Evolutionary conservation across 768 basidiomycete species (phyloP).

Genomic region (Stropharia rugosoannulata): DNA sequence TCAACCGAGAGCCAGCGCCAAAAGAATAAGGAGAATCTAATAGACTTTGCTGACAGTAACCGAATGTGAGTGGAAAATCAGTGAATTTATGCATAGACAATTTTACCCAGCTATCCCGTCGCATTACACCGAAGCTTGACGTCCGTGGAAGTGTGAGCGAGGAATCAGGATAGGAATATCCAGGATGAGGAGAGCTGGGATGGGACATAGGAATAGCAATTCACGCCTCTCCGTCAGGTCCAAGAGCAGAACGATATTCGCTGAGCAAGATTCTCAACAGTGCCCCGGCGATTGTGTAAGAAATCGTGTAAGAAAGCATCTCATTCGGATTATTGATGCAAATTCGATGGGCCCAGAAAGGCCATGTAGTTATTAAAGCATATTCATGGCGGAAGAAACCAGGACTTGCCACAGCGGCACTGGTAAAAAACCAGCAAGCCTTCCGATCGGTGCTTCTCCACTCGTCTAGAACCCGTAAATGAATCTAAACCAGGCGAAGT

Average conservation of each 20-base stretch:
- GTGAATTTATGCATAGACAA: not conserved
- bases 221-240: conserved; percentile 13
- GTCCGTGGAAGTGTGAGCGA: conserved; percentile 27
- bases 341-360: too few relatives aligned
- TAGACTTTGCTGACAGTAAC: conserved; percentile 25
- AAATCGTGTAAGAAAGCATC: conserved; percentile 3
- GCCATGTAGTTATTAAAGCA: not conserved
- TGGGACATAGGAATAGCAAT: conserved; percentile 25
- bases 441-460: not conserved
- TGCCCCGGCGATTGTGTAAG: conserved; percentile 4
- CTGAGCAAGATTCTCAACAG: not conserved
- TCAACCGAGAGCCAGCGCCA: conserved; percentile 38
- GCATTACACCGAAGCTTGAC: conserved; percentile 34
- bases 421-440: not conserved
- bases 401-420: conserved; percentile 5
- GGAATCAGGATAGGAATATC: conserved; percentile 30
- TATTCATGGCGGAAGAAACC: conserved; percentile 5
- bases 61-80: not conserved
- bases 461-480: not conserved
- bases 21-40: conserved; percentile 46
- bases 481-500: conserved; percentile 1
- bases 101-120: conserved; percentile 42
- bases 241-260: conserved; percentile 13
- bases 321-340: not conserved
- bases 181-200: conserved; percentile 26